phyloP scores from a whole-genome alignment of 805 yeast genomes.

The Hanseniaspora singularis region DNA sequence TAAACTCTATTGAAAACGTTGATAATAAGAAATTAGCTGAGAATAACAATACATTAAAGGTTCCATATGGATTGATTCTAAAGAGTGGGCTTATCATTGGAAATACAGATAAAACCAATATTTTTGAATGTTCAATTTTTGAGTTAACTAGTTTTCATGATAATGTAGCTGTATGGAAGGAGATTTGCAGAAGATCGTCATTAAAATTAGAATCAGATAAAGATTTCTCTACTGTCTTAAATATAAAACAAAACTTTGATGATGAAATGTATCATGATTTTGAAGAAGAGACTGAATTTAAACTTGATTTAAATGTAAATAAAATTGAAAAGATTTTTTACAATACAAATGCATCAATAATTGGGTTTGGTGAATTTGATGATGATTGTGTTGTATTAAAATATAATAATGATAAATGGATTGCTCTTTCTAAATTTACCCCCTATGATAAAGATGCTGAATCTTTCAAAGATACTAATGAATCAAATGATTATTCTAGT shows the following conservation, averaged over 20 bases:
- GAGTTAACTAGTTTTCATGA: slow-evolving; percentile 14
- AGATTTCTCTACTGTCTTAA: slow-evolving; percentile 22
- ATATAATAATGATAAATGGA: slow-evolving; percentile 3
- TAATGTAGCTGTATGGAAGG: slow-evolving; percentile 46
- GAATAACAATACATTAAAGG: too few species aligned
- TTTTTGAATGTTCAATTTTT: slow-evolving; percentile 4
- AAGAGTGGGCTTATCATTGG: slow-evolving; percentile 5
- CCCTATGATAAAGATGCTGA: neutral
- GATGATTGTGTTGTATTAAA: slow-evolving; percentile 3
- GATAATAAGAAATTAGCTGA: neutral
- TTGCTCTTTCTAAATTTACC: slow-evolving; percentile 1
- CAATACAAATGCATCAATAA: neutral
- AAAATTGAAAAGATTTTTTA: slow-evolving; percentile 9
- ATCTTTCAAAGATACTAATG: neutral
- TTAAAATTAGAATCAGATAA: slow-evolving; percentile 27
- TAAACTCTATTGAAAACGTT: neutral
- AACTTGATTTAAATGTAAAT: slow-evolving; percentile 11
- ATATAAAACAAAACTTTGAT: slow-evolving; percentile 45
- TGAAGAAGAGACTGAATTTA: slow-evolving; percentile 33
- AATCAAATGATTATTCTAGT: neutral
- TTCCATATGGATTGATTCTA: too few species aligned
- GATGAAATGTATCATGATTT: slow-evolving; percentile 65
- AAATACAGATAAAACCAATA: neutral
- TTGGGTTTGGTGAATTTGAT: slow-evolving; percentile 10
- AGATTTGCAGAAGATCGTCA: slow-evolving; percentile 47